These are phyloP conservation scores for Apiospora rasikravindrae DNA, from an alignment of 2,329 filamentous ascomycete species.

Conservation along the genomic window DNA sequence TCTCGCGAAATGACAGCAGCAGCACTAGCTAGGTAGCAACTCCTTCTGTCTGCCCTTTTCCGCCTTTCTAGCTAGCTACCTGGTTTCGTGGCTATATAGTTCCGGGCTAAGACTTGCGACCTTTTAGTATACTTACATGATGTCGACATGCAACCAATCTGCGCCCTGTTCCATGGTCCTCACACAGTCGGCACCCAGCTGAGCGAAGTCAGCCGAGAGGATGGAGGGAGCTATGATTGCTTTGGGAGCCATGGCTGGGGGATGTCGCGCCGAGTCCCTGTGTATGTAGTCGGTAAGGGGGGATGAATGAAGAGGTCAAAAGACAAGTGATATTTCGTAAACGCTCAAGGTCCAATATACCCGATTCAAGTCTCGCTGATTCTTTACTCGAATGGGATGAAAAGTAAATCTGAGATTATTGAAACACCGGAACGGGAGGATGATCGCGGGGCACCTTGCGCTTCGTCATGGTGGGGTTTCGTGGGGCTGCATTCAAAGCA, in stretches of 20 bases:
- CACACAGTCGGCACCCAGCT: slow-evolving; percentile 84
- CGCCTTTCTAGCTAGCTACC: neutral
- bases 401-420: neutral
- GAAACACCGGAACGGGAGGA: neutral
- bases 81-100: neutral
- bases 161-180: slow-evolving; percentile 85
- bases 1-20: neutral
- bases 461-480: slow-evolving; percentile 11
- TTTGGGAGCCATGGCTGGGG: slow-evolving; percentile 75
- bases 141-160: slow-evolving; percentile 95
- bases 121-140: slow-evolving; percentile 61
- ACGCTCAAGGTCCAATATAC: neutral
- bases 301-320: neutral
- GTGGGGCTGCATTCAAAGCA: neutral
- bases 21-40: slow-evolving; percentile 2
- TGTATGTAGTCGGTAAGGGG: neutral
- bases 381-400: neutral
- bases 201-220: slow-evolving; percentile 92
- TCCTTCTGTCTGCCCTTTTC: neutral
- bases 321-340: neutral
- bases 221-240: slow-evolving; percentile 99
- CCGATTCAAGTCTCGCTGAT: neutral
- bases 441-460: slow-evolving; percentile 10
- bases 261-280: neutral
- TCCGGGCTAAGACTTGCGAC: slow-evolving; percentile 8